phyloP scores from a whole-genome alignment of 768 basidiomycete genomes.

The Rubroboletus pulcherrimus region DNA sequence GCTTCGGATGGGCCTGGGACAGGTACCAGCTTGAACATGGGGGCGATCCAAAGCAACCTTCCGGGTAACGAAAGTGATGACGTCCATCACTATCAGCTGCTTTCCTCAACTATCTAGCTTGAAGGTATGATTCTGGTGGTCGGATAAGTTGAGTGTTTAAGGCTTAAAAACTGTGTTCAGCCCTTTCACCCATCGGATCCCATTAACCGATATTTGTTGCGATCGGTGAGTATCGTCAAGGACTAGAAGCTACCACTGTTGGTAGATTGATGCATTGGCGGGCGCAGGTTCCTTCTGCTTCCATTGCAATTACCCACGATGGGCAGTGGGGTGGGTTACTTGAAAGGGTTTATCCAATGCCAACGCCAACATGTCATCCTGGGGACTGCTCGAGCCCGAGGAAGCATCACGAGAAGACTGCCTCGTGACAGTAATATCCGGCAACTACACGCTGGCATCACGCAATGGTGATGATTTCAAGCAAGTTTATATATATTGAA shows the following conservation, averaged over 20 bases:
- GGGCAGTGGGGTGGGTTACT: constrained; percentile 7
- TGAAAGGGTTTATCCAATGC: background rate
- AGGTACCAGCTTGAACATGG: background rate
- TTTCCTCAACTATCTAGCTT: constrained; percentile 1
- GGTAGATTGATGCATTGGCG: background rate
- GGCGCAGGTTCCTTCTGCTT: constrained; percentile 6
- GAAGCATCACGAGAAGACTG: background rate
- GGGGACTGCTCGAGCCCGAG: background rate
- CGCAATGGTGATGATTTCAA: background rate
- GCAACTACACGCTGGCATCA: background rate
- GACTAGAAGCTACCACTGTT: background rate
- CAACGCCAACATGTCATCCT: background rate
- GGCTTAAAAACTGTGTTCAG: background rate
- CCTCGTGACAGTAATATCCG: background rate
- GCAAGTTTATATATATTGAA: background rate
- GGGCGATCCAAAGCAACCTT: background rate
- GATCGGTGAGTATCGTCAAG: background rate
- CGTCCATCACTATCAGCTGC: background rate
- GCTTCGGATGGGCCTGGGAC: background rate
- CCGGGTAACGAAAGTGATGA: background rate
- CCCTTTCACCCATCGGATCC: constrained; percentile 12
- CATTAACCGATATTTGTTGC: constrained; percentile 8
- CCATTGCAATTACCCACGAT: constrained; percentile 9
- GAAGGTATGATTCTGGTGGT: background rate
- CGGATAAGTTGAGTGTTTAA: background rate